Percentiles rank a stretch among this genome's conserved stretches.
phyloP scores from a whole-genome alignment of 192 early-diverging fungal genomes.

The Coemansia sp. region DNA sequence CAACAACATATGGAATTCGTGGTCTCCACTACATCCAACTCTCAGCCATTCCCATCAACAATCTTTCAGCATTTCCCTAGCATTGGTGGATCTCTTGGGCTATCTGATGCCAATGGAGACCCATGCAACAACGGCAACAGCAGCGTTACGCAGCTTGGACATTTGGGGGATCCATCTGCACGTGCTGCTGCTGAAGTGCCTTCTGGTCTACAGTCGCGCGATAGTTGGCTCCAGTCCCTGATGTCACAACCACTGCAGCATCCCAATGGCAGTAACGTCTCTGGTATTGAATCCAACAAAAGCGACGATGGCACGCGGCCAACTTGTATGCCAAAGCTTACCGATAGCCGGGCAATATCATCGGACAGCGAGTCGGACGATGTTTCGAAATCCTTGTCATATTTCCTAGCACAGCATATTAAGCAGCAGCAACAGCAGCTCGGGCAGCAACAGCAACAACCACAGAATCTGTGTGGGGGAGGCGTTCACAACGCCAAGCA shows the following conservation, averaged over 20 bases:
- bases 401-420: slow-evolving; percentile 35
- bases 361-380: slow-evolving; percentile 46
- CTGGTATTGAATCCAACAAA: neutral
- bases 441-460: slow-evolving; percentile 6
- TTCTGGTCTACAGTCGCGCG: neutral
- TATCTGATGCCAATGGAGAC: neutral
- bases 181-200: neutral
- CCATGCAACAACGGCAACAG: neutral
- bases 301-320: neutral
- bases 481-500: neutral
- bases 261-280: neutral
- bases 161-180: neutral
- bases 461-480: neutral
- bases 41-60: neutral
- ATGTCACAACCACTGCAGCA: slow-evolving; percentile 16
- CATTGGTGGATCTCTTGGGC: neutral
- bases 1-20: neutral
- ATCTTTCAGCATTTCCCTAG: slow-evolving; percentile 2
- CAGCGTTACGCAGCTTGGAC: neutral
- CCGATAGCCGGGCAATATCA: neutral
- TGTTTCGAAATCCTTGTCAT: slow-evolving; percentile 39
- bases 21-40: neutral
- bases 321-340: neutral
- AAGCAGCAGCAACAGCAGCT: slow-evolving; percentile 22
- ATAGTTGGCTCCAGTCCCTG: slow-evolving; percentile 35